Conservation (phyloP, 2,329 filamentous ascomycete species). For the Hortaea werneckii region DNA sequence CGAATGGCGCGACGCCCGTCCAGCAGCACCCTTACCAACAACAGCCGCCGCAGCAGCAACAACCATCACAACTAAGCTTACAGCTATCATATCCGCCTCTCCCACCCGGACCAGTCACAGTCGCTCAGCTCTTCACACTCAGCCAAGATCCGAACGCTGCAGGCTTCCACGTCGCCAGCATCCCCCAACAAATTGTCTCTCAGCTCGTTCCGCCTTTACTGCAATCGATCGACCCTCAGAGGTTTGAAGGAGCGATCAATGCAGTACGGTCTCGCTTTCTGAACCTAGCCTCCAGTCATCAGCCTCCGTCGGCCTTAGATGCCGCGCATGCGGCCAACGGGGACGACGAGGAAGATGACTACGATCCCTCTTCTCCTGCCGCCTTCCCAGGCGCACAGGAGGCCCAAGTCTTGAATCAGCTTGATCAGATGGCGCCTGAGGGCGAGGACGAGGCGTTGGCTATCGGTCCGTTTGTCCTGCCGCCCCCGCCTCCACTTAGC, state of each 20-base stretch:
- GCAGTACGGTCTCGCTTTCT: constrained; percentile 38
- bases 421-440: constrained; percentile 55
- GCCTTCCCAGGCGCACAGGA: constrained; percentile 56
- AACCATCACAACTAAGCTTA: background rate
- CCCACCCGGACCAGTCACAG: constrained; percentile 63
- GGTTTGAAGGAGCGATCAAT: constrained; percentile 64
- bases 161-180: constrained; percentile 70
- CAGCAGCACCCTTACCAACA: constrained; percentile 25
- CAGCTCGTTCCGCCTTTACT: constrained; percentile 76
- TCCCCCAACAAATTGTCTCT: constrained; percentile 65
- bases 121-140: constrained; percentile 78
- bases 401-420: constrained; percentile 67
- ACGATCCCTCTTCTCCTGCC: constrained; percentile 66
- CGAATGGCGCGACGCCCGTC: constrained; percentile 18
- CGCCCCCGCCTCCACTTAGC: constrained; percentile 63
- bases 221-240: constrained; percentile 56
- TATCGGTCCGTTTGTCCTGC: constrained; percentile 69
- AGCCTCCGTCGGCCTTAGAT: constrained; percentile 16
- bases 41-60: constrained; percentile 12
- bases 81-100: constrained; percentile 62
- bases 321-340: constrained; percentile 23
- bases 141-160: constrained; percentile 64
- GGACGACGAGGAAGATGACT: constrained; percentile 73
- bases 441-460: constrained; percentile 33
- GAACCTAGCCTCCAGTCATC: constrained; percentile 23